phyloP scores from a whole-genome alignment of 495 filamentous ascomycete genomes.

The Clavariopsis aquatica region DNA sequence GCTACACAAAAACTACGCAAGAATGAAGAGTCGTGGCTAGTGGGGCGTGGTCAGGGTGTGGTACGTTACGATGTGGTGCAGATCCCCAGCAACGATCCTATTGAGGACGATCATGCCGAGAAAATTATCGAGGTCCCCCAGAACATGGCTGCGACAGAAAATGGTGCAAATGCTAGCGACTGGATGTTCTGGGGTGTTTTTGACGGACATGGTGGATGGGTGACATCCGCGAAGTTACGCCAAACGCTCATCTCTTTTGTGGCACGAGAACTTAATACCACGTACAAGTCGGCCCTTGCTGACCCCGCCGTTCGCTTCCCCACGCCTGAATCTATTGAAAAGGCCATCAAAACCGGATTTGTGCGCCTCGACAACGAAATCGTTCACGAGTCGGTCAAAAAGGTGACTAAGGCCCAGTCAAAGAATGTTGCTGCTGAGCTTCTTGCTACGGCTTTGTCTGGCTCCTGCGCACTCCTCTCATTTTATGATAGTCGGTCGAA shows the following conservation, averaged over 20 bases:
- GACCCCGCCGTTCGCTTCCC: slow-evolving; percentile 63
- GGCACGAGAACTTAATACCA: slow-evolving; percentile 88
- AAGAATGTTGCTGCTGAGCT: slow-evolving; percentile 85
- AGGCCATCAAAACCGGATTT: slow-evolving; percentile 91
- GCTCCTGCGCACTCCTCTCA: slow-evolving; percentile 91
- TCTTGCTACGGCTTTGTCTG: slow-evolving; percentile 88
- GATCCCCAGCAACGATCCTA: slow-evolving; percentile 92
- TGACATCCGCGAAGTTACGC: slow-evolving; percentile 92
- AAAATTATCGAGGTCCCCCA: slow-evolving; percentile 89
- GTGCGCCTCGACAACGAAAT: slow-evolving; percentile 89
- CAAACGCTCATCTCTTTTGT: slow-evolving; percentile 90
- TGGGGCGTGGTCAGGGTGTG: slow-evolving; percentile 87
- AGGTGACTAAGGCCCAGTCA: slow-evolving; percentile 82
- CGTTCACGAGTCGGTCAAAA: slow-evolving; percentile 81
- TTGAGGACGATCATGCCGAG: slow-evolving; percentile 97
- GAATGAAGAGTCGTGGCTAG: slow-evolving; percentile 86
- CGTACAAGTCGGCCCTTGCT: slow-evolving; percentile 75
- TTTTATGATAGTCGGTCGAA: slow-evolving; percentile 90
- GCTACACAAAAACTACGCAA: slow-evolving; percentile 84
- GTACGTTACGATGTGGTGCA: slow-evolving; percentile 95
- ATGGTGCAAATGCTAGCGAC: slow-evolving; percentile 65
- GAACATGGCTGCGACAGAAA: slow-evolving; percentile 53
- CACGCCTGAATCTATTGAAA: slow-evolving; percentile 75
- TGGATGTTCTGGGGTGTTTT: slow-evolving; percentile 99
- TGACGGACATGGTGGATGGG: slow-evolving; percentile 97